Conservation (phyloP, 2,329 filamentous ascomycete species). For the Kalaharituber pfeilii region DNA sequence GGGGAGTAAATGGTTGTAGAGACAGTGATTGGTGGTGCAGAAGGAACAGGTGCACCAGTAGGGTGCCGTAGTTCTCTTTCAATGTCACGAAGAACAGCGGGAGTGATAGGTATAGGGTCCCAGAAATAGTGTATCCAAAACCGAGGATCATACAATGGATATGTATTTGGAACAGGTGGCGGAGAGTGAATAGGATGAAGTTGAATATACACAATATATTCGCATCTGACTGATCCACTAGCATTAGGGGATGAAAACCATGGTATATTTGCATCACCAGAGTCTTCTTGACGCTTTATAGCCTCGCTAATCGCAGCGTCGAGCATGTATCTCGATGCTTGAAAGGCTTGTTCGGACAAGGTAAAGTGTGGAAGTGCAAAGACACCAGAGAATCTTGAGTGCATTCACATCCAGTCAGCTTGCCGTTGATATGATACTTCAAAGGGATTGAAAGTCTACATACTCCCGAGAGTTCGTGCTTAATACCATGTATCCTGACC, state of each 20-base stretch:
- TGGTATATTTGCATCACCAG: conserved; percentile 42
- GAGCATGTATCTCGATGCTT: conserved; percentile 23
- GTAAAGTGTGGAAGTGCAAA: conserved; percentile 76
- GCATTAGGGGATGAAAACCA: conserved; percentile 55
- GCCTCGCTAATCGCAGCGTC: conserved; percentile 37
- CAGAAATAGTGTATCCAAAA: conserved; percentile 1
- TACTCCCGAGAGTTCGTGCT: conserved; percentile 84
- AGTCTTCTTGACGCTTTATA: conserved; percentile 46
- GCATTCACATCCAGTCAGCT: conserved; percentile 2
- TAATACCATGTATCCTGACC: conserved; percentile 61
- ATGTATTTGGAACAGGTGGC: conserved; percentile 15
- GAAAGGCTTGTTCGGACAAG: conserved; percentile 38
- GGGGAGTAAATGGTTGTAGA: conserved; percentile 49
- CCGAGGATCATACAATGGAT: conserved; percentile 23
- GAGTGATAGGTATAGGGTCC: conserved; percentile 7
- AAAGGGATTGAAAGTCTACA: conserved; percentile 9
- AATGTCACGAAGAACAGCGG: conserved; percentile 35
- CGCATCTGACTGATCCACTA: conserved; percentile 47
- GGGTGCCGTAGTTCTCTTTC: conserved; percentile 47
- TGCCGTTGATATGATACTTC: not conserved
- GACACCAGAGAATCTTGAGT: conserved; percentile 52
- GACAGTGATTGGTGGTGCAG: conserved; percentile 40
- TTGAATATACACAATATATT: conserved; percentile 75
- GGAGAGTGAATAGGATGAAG: conserved; percentile 36
- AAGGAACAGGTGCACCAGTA: conserved; percentile 39